Evolutionary conservation across 2,329 filamentous ascomycete species (phyloP), one percentile per base, ranked within the genome.

Genomic region (Clarireedia paspali): DNA sequence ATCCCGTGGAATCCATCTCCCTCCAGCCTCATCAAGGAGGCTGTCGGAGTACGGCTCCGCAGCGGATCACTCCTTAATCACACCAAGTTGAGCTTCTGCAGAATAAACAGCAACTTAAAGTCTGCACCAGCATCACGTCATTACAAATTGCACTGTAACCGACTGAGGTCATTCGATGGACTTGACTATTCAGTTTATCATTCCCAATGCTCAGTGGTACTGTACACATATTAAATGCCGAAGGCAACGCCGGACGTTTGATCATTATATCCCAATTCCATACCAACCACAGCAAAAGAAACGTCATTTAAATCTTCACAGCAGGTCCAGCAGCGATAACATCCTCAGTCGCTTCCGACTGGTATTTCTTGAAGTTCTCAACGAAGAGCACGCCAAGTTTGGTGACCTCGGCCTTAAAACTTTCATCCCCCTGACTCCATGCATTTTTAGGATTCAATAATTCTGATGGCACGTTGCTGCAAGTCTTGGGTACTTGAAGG

Each of bases 341-440:
- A 39, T 92, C 88, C 65, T 81, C 78, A 34, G 89, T 91, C 26
- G 91, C 90, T 73, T 95, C 84, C 65, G 84, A 85, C 67, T 85
- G 80, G 77, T 95, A 96, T 81, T 96, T 96, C 79, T 90, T 84
- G 77, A 99, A 99, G 83, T 99, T 99, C 76, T 96, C 89, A 69
- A 86, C 83, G 81, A 99, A 99, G 61, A 97, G 82, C 62, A 75
- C 78, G 67, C 86, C 94, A 38, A 99, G 85, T 81, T 96, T 97
- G 73, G 80, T 86, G 46, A 97, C 92, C 74, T 96, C 92, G 52
- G 78, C 78, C 69, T 85, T 81, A 83, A 97, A 97, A 76, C 86
- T 87, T 15, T 89, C 84, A 51, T 80, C 77, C 47, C 89, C 87
- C 40, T 85, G 85, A 42, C 87, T 95, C 94, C 94, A 99, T 66